Conservation (phyloP, 352 stramenopile genomes). For the Lagenidium sp. region DNA sequence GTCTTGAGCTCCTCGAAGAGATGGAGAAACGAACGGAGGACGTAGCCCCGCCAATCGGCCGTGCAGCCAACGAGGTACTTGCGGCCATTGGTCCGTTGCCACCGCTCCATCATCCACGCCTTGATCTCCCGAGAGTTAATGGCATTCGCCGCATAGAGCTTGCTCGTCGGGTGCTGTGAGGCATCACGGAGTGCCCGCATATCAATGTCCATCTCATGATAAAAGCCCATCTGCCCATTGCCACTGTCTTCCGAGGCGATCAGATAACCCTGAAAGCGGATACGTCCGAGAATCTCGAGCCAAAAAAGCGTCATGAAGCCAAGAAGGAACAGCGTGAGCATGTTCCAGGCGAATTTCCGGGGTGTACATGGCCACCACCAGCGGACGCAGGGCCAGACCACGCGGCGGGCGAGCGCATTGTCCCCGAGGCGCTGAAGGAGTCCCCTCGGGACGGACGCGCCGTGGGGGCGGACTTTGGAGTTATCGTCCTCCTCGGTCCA, state of each 20-base stretch:
- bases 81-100: slow-evolving; percentile 53
- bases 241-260: slow-evolving; percentile 12
- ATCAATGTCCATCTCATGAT: slow-evolving; percentile 74
- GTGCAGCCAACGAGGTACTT: slow-evolving; percentile 66
- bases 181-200: slow-evolving; percentile 38
- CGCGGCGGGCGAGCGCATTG: slow-evolving; percentile 3
- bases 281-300: slow-evolving; percentile 33
- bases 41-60: slow-evolving; percentile 47
- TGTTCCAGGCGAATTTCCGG: slow-evolving; percentile 9
- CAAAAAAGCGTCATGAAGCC: slow-evolving; percentile 13
- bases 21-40: slow-evolving; percentile 52
- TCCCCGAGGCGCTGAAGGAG: neutral
- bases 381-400: slow-evolving; percentile 6
- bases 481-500: too few species aligned
- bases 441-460: neutral
- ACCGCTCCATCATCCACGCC: slow-evolving; percentile 53
- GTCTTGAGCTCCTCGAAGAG: slow-evolving; percentile 60
- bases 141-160: slow-evolving; percentile 31
- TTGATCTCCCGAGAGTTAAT: slow-evolving; percentile 36
- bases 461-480: too few species aligned
- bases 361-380: slow-evolving; percentile 13
- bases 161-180: slow-evolving; percentile 21
- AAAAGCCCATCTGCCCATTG: slow-evolving; percentile 58
- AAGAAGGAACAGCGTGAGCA: slow-evolving; percentile 17
- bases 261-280: slow-evolving; percentile 53